A percentile compares a stretch with the other conserved stretches of the same genome.
Conservation (phyloP, 495 filamentous ascomycete genomes). For the Tuber calosporum region DNA sequence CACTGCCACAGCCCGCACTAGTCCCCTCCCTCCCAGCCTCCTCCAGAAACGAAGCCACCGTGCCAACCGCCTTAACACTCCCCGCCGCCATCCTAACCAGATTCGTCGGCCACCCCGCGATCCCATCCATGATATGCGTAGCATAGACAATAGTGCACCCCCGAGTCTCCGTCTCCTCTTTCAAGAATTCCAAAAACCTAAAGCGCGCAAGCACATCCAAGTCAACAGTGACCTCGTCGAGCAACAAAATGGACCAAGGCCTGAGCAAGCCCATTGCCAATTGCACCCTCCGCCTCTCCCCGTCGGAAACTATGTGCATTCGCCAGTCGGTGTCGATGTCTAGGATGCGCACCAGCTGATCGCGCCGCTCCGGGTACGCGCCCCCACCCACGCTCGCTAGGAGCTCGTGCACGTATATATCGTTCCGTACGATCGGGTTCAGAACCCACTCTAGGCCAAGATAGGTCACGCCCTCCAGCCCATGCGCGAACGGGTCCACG, state of each 20-base stretch:
- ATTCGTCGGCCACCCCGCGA: constrained; percentile 89
- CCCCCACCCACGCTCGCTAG: constrained; percentile 80
- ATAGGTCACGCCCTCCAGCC: constrained; percentile 88
- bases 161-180: constrained; percentile 72
- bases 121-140: constrained; percentile 91
- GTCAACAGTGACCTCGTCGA: constrained; percentile 98
- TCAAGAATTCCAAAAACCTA: constrained; percentile 81
- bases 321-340: constrained; percentile 89
- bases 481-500: constrained; percentile 81
- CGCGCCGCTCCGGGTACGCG: constrained; percentile 66
- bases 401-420: constrained; percentile 83
- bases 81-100: constrained; percentile 90
- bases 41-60: constrained; percentile 74
- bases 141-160: constrained; percentile 92
- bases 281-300: constrained; percentile 85
- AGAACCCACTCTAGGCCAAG: constrained; percentile 94
- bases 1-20: constrained; percentile 31
- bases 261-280: constrained; percentile 89
- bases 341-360: constrained; percentile 78
- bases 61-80: constrained; percentile 78
- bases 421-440: constrained; percentile 91
- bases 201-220: constrained; percentile 75
- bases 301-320: constrained; percentile 90
- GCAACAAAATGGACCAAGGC: constrained; percentile 83
- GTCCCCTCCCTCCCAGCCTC: constrained; percentile 51